Conservation (phyloP, 2,329 filamentous ascomycete genomes). For the Penicillium sp. region DNA sequence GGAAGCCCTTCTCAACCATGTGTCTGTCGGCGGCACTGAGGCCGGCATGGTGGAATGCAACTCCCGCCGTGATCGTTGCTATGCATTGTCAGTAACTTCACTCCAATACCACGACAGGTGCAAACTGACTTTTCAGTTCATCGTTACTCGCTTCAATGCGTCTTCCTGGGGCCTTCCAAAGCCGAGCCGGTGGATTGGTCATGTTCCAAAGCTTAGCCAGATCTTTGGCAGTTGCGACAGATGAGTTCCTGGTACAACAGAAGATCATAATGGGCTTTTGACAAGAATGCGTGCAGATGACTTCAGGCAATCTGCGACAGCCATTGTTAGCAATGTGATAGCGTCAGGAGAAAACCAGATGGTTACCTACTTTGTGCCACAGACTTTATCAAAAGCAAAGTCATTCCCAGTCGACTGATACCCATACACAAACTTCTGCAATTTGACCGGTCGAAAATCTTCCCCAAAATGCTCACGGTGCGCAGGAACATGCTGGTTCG, state of each 20-base stretch:
- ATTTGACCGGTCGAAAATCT: conserved; percentile 76
- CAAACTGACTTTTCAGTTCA: conserved; percentile 62
- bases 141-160: conserved; percentile 61
- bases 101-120: neutral
- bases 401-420: conserved; percentile 71
- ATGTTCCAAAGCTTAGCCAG: conserved; percentile 70
- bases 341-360: neutral
- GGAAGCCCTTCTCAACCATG: conserved; percentile 70
- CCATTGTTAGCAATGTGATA: neutral
- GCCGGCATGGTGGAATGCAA: conserved; percentile 84
- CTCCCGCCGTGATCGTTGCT: conserved; percentile 62
- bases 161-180: conserved; percentile 67
- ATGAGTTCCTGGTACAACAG: conserved; percentile 76
- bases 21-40: conserved; percentile 69
- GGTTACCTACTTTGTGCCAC: conserved; percentile 62
- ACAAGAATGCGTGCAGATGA: conserved; percentile 71
- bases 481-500: conserved; percentile 67
- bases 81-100: conserved; percentile 21
- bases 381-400: conserved; percentile 74
- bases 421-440: conserved; percentile 78
- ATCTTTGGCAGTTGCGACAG: conserved; percentile 69
- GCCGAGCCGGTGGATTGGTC: conserved; percentile 57
- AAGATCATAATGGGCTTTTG: conserved; percentile 83
- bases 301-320: conserved; percentile 62
- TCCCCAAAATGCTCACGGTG: conserved; percentile 74